These are phyloP conservation scores for Ascochyta rabiei DNA, from an alignment of 2,329 filamentous ascomycete species.

Conservation along the genomic window DNA sequence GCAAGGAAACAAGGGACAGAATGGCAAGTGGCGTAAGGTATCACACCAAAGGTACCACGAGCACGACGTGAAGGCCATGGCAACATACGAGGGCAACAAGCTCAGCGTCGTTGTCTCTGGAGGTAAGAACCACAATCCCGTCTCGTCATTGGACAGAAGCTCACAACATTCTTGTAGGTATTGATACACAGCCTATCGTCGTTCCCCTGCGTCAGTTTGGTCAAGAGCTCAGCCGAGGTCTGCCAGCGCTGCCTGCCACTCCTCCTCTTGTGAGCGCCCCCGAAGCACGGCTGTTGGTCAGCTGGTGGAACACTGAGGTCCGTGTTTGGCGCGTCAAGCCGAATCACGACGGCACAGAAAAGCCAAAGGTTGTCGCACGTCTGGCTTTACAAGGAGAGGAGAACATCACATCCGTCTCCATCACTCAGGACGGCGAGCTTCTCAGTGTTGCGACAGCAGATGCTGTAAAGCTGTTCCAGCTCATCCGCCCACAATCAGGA, in stretches of 20 bases:
- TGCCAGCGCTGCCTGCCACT: conserved; percentile 83
- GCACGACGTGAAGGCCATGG: conserved; percentile 95
- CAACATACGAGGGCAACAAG: conserved; percentile 80
- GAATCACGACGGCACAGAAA: conserved; percentile 55
- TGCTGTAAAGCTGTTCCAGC: conserved; percentile 77
- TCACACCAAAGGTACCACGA: conserved; percentile 85
- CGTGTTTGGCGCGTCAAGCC: conserved; percentile 74
- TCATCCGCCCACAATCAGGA: conserved; percentile 60
- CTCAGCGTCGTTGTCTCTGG: conserved; percentile 91
- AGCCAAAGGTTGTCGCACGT: conserved; percentile 49
- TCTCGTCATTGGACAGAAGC: background rate
- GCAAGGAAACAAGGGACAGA: conserved; percentile 49
- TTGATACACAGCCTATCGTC: conserved; percentile 83
- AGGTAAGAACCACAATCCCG: conserved; percentile 61
- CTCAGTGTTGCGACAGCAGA: conserved; percentile 77
- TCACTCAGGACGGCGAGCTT: conserved; percentile 74
- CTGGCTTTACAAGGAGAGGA: conserved; percentile 67
- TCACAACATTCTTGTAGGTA: conserved; percentile 59
- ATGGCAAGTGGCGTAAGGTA: conserved; percentile 74
- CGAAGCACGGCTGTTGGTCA: conserved; percentile 75
- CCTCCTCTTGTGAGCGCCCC: conserved; percentile 75
- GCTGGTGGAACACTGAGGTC: conserved; percentile 91
- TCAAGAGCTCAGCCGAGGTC: conserved; percentile 78
- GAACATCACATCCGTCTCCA: conserved; percentile 76
- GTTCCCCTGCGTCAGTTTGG: conserved; percentile 78